phyloP scores from a whole-genome alignment of 1,284 basidiomycete genomes.

The Malassezia cuniculi region DNA sequence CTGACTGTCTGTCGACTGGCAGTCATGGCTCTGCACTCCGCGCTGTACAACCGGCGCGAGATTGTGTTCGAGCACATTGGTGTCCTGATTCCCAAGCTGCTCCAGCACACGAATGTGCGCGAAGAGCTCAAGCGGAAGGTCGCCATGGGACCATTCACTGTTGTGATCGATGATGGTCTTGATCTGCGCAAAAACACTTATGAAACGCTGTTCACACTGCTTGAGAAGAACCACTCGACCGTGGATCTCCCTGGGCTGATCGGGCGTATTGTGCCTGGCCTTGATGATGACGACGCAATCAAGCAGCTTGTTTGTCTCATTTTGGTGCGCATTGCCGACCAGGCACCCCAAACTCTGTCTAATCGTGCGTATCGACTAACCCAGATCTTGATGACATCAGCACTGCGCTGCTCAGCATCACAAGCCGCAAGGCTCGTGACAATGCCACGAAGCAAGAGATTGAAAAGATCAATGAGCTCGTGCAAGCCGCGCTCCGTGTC shows the following conservation, averaged over 20 bases:
- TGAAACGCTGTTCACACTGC: constrained; percentile 89
- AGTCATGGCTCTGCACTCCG: constrained; percentile 72
- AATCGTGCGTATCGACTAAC: constrained; percentile 15
- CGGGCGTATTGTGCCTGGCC: constrained; percentile 64
- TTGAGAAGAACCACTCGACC: constrained; percentile 75
- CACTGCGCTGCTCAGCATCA: constrained; percentile 66
- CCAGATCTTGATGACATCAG: constrained; percentile 74
- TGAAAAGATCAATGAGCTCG: constrained; percentile 75
- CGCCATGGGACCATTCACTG: constrained; percentile 96
- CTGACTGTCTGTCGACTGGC: constrained; percentile 33
- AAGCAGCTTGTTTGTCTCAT: constrained; percentile 93
- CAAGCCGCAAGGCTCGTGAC: constrained; percentile 58
- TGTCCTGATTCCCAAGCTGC: constrained; percentile 65
- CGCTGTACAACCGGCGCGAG: constrained; percentile 82
- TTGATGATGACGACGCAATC: constrained; percentile 86
- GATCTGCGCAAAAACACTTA: constrained; percentile 80
- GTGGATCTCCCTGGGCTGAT: constrained; percentile 77
- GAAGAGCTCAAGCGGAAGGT: constrained; percentile 52
- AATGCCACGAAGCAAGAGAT: constrained; percentile 88
- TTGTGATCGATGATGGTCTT: constrained; percentile 81
- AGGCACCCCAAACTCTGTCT: constrained; percentile 66
- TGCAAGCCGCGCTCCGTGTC: constrained; percentile 7
- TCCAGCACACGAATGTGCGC: constrained; percentile 71
- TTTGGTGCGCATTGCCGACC: constrained; percentile 73
- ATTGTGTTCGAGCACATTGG: constrained; percentile 72